A percentile compares a stretch with the other conserved stretches of the same genome.
These are phyloP conservation scores for Fusarium liriodendri DNA, from an alignment of 2,329 filamentous ascomycete species.

Conservation along the genomic window DNA sequence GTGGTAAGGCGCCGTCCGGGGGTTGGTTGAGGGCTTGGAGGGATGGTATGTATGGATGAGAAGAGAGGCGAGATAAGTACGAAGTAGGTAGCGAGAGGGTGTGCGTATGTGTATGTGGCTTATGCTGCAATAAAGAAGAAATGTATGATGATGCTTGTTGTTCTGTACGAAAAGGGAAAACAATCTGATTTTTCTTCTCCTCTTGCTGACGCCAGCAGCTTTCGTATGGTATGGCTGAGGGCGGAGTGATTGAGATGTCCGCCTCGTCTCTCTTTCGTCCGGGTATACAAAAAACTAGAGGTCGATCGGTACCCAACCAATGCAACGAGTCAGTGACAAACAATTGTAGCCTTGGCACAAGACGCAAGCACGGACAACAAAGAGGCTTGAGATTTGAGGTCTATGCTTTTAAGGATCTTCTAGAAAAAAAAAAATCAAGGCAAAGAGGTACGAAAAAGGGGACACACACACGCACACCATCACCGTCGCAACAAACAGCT, in stretches of 20 bases:
- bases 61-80: neutral
- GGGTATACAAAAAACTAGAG: neutral
- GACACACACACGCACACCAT: neutral
- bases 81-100: neutral
- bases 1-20: constrained; percentile 7
- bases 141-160: neutral
- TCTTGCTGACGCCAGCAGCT: neutral
- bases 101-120: constrained; percentile 4
- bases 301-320: neutral
- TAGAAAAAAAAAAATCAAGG: neutral
- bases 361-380: neutral
- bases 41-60: neutral
- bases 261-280: neutral
- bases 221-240: neutral
- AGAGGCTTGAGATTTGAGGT: neutral
- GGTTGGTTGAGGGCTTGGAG: neutral
- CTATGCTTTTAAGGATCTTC: neutral
- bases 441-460: neutral
- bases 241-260: neutral
- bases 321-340: neutral
- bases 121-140: neutral
- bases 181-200: neutral
- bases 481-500: neutral
- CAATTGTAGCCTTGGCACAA: neutral
- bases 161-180: neutral